Percentiles rank a stretch among this genome's conserved stretches.
Evolutionary conservation across 495 filamentous ascomycete genomes (phyloP).

Genomic region (Penicillium ucsense): DNA sequence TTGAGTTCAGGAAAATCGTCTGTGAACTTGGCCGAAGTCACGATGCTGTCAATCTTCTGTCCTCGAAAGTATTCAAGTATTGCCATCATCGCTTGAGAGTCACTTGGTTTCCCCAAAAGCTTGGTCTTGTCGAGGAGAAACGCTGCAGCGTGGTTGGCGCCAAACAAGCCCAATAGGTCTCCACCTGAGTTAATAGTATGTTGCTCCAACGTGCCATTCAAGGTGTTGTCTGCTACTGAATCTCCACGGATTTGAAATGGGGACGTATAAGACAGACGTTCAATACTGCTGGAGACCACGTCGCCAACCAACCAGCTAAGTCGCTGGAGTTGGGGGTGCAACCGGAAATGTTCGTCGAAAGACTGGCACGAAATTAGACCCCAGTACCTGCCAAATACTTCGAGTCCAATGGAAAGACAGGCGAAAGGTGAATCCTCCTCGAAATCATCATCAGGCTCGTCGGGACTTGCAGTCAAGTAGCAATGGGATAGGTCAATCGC

Average conservation of each 20-base stretch:
- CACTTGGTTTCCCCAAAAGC: slow-evolving; percentile 62
- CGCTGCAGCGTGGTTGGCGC: slow-evolving; percentile 68
- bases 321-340: slow-evolving; percentile 77
- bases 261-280: slow-evolving; percentile 73
- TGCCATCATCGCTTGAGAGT: slow-evolving; percentile 69
- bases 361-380: slow-evolving; percentile 78
- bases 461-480: slow-evolving; percentile 74
- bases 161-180: slow-evolving; percentile 18
- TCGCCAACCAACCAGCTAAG: slow-evolving; percentile 77
- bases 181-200: not conserved
- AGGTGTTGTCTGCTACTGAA: no score
- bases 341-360: slow-evolving; percentile 65
- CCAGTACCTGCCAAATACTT: slow-evolving; percentile 77
- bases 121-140: slow-evolving; percentile 77
- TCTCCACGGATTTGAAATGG: slow-evolving; percentile 43
- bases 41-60: slow-evolving; percentile 57
- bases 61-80: slow-evolving; percentile 74
- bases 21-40: slow-evolving; percentile 60
- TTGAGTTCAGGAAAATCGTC: slow-evolving; percentile 71
- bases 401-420: slow-evolving; percentile 87
- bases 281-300: slow-evolving; percentile 72
- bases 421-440: slow-evolving; percentile 43
- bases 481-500: slow-evolving; percentile 64
- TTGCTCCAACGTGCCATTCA: no score
- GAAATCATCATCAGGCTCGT: slow-evolving; percentile 64